Evolutionary conservation across 192 early-diverging fungal species (phyloP).

Genomic region (Coemansia sp.): DNA sequence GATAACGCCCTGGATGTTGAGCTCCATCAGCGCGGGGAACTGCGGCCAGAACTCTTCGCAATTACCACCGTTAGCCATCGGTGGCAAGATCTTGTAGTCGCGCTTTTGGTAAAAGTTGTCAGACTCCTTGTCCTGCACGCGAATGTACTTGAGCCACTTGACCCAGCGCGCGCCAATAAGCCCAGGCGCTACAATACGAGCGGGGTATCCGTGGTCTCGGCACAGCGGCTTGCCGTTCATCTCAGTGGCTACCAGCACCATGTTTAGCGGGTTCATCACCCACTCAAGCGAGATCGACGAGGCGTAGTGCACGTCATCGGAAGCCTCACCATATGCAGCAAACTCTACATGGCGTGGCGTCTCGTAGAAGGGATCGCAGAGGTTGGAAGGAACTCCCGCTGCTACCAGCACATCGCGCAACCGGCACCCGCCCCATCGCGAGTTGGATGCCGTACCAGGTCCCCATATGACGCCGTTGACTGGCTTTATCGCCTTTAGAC

Average conservation of each 20-base stretch:
- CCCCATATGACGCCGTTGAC: constrained; percentile 84
- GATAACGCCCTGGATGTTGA: constrained; percentile 82
- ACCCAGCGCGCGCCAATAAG: constrained; percentile 85
- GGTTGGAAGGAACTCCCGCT: constrained; percentile 60
- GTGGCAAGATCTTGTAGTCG: constrained; percentile 87
- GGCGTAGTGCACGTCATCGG: constrained; percentile 76
- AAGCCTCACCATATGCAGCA: constrained; percentile 66
- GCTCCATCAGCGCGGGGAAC: constrained; percentile 64
- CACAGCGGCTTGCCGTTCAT: constrained; percentile 75
- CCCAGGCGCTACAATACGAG: constrained; percentile 87
- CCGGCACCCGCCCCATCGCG: constrained; percentile 76
- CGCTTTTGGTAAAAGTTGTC: constrained; percentile 72
- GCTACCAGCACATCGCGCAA: constrained; percentile 72
- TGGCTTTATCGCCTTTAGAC: constrained; percentile 72
- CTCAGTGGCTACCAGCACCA: constrained; percentile 76
- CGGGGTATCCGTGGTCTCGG: constrained; percentile 85
- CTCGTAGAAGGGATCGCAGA: constrained; percentile 52
- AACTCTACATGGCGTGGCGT: constrained; percentile 62
- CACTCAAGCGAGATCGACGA: constrained; percentile 69
- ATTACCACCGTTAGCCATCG: constrained; percentile 59
- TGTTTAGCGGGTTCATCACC: constrained; percentile 66
- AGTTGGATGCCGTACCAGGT: constrained; percentile 75
- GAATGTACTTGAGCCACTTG: constrained; percentile 77
- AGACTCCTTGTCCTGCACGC: constrained; percentile 61
- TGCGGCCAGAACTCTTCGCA: constrained; percentile 52